phyloP scores from a whole-genome alignment of 2,329 filamentous ascomycete species.

The Calonectria pauciramosa region DNA sequence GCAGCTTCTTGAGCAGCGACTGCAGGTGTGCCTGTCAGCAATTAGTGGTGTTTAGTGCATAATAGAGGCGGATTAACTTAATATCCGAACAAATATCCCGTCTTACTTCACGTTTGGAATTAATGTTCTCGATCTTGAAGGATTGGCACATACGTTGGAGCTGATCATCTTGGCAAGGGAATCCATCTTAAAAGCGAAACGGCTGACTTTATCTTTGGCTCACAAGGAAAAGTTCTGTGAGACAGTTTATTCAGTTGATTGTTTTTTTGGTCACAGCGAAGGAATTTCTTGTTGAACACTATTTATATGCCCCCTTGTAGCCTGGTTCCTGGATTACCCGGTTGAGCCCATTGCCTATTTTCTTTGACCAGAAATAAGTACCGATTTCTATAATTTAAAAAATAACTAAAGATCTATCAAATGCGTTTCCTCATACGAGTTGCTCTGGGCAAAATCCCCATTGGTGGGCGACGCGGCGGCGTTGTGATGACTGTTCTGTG shows the following conservation, averaged over 20 bases:
- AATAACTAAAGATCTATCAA: not conserved
- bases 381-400: not conserved
- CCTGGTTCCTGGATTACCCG: not conserved
- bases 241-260: too few species aligned
- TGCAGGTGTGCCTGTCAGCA: too few species aligned
- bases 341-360: not conserved
- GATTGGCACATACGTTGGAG: too few species aligned
- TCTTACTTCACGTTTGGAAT: too few species aligned
- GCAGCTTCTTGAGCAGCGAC: too few species aligned
- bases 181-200: not conserved
- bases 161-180: too few species aligned
- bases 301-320: not conserved
- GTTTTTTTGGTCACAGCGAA: not conserved
- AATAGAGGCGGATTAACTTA: too few species aligned
- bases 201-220: not conserved
- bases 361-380: not conserved
- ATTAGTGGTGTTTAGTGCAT: too few species aligned
- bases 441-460: not conserved
- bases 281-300: not conserved
- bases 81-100: too few species aligned
- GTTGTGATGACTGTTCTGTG: not conserved
- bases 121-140: too few species aligned
- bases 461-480: not conserved
- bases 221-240: too few species aligned
- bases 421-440: not conserved